Evolutionary conservation across 495 filamentous ascomycete genomes (phyloP), one percentile per base, ranked within the genome.

Genomic region (Annulohypoxylon nitens): DNA sequence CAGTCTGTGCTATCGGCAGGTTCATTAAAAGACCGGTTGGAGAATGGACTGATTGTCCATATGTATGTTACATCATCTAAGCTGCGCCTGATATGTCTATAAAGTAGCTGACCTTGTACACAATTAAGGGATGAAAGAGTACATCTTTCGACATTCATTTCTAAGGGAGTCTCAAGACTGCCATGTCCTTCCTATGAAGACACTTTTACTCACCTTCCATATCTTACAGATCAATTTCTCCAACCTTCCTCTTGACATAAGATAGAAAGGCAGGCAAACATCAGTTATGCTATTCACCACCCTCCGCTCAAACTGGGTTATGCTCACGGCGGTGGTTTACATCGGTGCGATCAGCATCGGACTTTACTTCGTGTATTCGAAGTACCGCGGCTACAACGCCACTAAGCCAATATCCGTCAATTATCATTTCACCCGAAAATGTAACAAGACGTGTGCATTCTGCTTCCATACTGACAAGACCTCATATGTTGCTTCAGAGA

Each of bases 401-500:
- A 39, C 33, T 11, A 59, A 45, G 14, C 81, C 81, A 23, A 68
- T 87, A 54, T 86, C 85, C 0, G 81, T 88, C 54, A 86, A 86
- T 66, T 87, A 83, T 65, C 77, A 80, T 71, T 86, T 86, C 77
- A 81, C 84, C 0, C 81, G 86, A 10, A 78, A 81, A 73, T 88
- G 86, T 76, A 89, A 89, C 73, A 80, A 86, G 9, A 66, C 60
- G 10, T 88, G 87, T 64, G 83, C 76, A 33, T 89, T 89, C 76
- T 89, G 87, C 68, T 89, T 89, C 80, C 87, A 89, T 74, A 89
- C 88, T 0, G 86, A 81, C 10, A 84, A 75, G 43, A 80, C 79
- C 3, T 86, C 82, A n/a, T 73, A 85, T 65, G 77, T 86, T 6
- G 78, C 78, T 5, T 43, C 77, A 8, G 76, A 81, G 12, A 73